Evolutionary conservation across 1,284 basidiomycete genomes (phyloP).

Genomic region (Moniliophthora roreri): DNA sequence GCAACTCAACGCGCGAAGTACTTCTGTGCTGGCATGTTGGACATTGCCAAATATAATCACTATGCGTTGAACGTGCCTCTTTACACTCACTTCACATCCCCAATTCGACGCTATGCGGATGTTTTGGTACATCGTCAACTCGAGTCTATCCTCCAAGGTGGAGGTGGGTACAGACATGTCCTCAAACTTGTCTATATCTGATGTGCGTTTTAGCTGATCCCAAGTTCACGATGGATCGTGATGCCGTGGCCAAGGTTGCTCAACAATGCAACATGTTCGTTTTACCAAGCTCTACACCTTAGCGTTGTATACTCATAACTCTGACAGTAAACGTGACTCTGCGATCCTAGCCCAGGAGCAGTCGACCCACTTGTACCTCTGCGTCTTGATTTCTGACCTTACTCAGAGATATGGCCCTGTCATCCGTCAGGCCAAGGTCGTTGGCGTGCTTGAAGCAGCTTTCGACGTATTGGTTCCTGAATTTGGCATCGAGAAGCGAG

Average conservation of each 20-base stretch:
- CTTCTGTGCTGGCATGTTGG: conserved; percentile 98
- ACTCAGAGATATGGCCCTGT: conserved; percentile 96
- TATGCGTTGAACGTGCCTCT: conserved; percentile 90
- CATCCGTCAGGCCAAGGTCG: conserved; percentile 89
- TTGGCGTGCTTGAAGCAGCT: conserved; percentile 91
- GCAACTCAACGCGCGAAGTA: conserved; percentile 93
- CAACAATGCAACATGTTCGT: conserved; percentile 95
- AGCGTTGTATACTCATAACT: conserved; percentile 9
- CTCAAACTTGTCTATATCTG: conserved; percentile 7
- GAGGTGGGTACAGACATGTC: conserved; percentile 43
- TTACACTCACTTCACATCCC: conserved; percentile 97
- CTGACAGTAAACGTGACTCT: conserved; percentile 80
- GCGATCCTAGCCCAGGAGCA: conserved; percentile 94
- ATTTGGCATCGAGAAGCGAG: conserved; percentile 97
- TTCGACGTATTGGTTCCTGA: conserved; percentile 95
- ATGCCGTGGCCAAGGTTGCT: conserved; percentile 95
- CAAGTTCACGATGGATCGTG: conserved; percentile 96
- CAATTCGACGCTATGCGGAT: conserved; percentile 93
- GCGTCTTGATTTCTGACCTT: conserved; percentile 89
- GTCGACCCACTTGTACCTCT: conserved; percentile 93
- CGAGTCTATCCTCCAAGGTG: conserved; percentile 81
- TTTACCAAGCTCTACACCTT: background rate
- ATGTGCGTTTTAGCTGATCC: conserved; percentile 49
- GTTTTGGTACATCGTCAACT: conserved; percentile 96
- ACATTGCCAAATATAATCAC: conserved; percentile 97